Evolutionary conservation across 2,329 filamentous ascomycete genomes (phyloP), one percentile per base, ranked within the genome.

Genomic region (Esteya vermicola): DNA sequence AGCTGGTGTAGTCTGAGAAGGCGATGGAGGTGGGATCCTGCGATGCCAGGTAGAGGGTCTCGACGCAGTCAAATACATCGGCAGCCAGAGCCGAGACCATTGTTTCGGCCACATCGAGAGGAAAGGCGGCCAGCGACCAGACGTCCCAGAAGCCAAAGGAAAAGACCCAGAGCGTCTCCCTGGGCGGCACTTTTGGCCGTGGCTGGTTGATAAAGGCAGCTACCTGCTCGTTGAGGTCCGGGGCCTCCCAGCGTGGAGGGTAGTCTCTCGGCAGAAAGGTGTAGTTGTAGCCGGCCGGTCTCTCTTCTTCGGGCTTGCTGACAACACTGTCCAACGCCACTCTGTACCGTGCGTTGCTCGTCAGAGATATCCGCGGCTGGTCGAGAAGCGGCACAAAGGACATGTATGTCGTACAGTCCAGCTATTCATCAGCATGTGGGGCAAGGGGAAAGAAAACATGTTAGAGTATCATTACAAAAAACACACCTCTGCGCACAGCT

Each of bases 111-210:
- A 55, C 47, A 9, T 53, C 49, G 9, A 59, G 53, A 1, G 69
- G 68, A 16, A 71, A 49, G 3, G 66, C 57, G 1, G 69, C 61
- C 16, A 72, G 51, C 10, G 64, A 62, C 67, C 67, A 73, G 37
- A 71, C 52, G 42, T 73, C 69, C 68, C 68, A 72, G 23, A 62
- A 63, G n/a, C 69, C 69, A 40, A 71, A 62, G 9, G 58, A 64
- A 40, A 73, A 67, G 13, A 72, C 54, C 64, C 65, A 72, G 13
- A 72, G 48, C 0, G 69, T 72, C 43, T 71, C 64, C n/a, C 55
- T 55, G 6, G 65, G 59, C 0, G 58, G 43, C 1, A 45, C 43
- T 3, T 46, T 45, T 0, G 59, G 55, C 18, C 51, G 51, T 3
- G 61, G 53, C 32, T 54, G 56, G 7, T 56, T 50, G n/a, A 73